These are phyloP conservation scores for Atkinsonella hypoxylon DNA, from an alignment of 2,329 filamentous ascomycete genomes.

Conservation along the genomic window DNA sequence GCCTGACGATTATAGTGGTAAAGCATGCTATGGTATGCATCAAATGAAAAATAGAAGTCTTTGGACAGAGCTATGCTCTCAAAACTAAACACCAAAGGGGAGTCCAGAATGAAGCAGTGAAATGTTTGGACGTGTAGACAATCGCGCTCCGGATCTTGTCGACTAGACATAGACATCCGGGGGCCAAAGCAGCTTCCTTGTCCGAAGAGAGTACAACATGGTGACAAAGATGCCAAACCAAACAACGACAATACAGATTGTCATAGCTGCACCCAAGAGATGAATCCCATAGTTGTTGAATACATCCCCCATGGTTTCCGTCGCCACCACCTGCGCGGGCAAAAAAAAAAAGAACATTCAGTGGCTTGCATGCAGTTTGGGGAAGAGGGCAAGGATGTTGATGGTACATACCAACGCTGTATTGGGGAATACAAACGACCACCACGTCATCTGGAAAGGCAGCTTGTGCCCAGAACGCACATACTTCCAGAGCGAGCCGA, in stretches of 20 bases:
- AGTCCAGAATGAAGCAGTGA: conserved; percentile 3
- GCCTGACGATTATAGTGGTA: background rate
- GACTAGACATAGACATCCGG: conserved; percentile 32
- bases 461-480: conserved; percentile 44
- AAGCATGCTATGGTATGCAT: background rate
- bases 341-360: too few species aligned
- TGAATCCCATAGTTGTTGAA: conserved; percentile 48
- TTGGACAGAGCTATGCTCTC: background rate
- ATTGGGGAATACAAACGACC: conserved; percentile 72
- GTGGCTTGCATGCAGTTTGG: too few species aligned
- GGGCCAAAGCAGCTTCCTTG: conserved; percentile 64
- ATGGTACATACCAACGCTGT: conserved; percentile 46
- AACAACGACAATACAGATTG: conserved; percentile 49
- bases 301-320: conserved; percentile 55
- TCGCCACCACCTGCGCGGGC: conserved; percentile 44
- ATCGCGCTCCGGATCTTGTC: conserved; percentile 1
- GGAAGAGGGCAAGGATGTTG: too few species aligned
- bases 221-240: conserved; percentile 57
- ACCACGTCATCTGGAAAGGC: conserved; percentile 78
- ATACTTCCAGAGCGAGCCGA: conserved; percentile 64
- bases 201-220: conserved; percentile 58
- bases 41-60: background rate
- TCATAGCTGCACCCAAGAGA: conserved; percentile 57
- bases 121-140: conserved; percentile 1
- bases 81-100: conserved; percentile 2